These are phyloP conservation scores for Oryza glaberrima DNA, from an alignment of 176 grass and related monocot species.

Conservation along the genomic window DNA sequence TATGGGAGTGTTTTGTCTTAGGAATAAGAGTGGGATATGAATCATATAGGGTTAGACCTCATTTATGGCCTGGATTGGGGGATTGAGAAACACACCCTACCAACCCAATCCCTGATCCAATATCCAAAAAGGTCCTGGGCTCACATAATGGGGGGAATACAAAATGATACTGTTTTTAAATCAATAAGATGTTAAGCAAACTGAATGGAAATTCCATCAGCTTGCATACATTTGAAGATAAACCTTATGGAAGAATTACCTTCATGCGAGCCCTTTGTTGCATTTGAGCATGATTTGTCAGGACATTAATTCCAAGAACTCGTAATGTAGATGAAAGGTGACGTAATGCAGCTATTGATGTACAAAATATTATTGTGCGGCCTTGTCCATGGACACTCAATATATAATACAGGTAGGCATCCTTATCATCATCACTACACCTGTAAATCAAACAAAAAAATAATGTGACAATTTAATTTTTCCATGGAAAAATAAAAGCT, in stretches of 20 bases:
- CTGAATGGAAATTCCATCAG: neutral
- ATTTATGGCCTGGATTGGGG: neutral
- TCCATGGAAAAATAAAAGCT: constrained; percentile 25
- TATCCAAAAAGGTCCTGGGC: neutral
- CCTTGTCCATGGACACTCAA: constrained; percentile 92
- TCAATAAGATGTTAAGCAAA: constrained; percentile 23
- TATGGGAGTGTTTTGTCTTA: neutral
- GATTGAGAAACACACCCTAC: neutral
- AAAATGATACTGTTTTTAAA: neutral
- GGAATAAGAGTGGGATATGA: neutral
- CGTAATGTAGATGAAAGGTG: constrained; percentile 77
- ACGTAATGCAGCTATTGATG: constrained; percentile 88
- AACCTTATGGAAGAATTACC: constrained; percentile 47
- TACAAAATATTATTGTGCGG: constrained; percentile 88
- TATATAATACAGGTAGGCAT: constrained; percentile 92
- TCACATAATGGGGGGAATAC: neutral
- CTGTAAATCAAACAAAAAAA: constrained; percentile 51
- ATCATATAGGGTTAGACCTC: neutral
- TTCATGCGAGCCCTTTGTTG: constrained; percentile 99
- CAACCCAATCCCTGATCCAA: neutral
- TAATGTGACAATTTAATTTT: constrained; percentile 7
- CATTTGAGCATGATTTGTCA: constrained; percentile 98
- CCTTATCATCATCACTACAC: constrained; percentile 89
- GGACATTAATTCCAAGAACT: constrained; percentile 64
- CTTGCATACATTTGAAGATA: constrained; percentile 1